Percentiles rank a stretch among this genome's conserved stretches.
phyloP scores from a whole-genome alignment of 208 protist genomes.

The Zelonia costaricensis region DNA sequence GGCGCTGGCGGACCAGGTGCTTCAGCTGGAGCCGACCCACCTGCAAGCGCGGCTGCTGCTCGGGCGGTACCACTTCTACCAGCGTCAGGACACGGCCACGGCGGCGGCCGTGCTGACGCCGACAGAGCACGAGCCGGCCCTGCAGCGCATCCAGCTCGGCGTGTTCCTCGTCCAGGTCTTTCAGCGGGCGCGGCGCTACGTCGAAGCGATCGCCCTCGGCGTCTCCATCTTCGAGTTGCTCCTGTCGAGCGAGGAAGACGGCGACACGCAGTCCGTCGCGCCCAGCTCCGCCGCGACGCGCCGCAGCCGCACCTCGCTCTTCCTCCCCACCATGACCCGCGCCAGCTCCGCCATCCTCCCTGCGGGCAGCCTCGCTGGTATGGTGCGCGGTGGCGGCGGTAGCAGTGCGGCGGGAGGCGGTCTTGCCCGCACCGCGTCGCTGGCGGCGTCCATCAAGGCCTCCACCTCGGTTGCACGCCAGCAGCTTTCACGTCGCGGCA shows the following conservation, averaged over 20 bases:
- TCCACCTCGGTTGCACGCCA: slow-evolving; percentile 62
- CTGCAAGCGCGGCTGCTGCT: slow-evolving; percentile 77
- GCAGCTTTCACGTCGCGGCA: slow-evolving; percentile 64
- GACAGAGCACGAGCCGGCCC: slow-evolving; percentile 53
- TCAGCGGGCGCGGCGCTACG: slow-evolving; percentile 53
- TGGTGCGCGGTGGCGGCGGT: slow-evolving; percentile 33
- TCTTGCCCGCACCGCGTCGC: slow-evolving; percentile 46
- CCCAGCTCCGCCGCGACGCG: slow-evolving; percentile 44
- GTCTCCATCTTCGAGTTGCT: slow-evolving; percentile 86
- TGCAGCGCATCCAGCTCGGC: slow-evolving; percentile 84
- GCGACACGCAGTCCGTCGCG: slow-evolving; percentile 79
- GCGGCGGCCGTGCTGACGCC: slow-evolving; percentile 72
- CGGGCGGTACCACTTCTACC: slow-evolving; percentile 67
- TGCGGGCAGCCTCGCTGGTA: slow-evolving; percentile 50
- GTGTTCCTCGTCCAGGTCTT: slow-evolving; percentile 75
- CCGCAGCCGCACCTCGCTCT: slow-evolving; percentile 44
- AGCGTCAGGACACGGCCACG: slow-evolving; percentile 43
- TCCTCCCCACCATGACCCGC: slow-evolving; percentile 73
- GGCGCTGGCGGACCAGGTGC: slow-evolving; percentile 33
- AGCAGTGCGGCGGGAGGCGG: slow-evolving; percentile 9
- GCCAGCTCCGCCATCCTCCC: slow-evolving; percentile 89
- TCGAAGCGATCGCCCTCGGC: slow-evolving; percentile 80
- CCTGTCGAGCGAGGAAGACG: slow-evolving; percentile 77
- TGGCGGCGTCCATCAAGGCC: slow-evolving; percentile 81
- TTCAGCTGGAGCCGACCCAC: slow-evolving; percentile 65